A percentile compares a stretch with the other conserved stretches of the same genome.
phyloP scores from a whole-genome alignment of 179 eudicot species.

The Kewa caespitosa region DNA sequence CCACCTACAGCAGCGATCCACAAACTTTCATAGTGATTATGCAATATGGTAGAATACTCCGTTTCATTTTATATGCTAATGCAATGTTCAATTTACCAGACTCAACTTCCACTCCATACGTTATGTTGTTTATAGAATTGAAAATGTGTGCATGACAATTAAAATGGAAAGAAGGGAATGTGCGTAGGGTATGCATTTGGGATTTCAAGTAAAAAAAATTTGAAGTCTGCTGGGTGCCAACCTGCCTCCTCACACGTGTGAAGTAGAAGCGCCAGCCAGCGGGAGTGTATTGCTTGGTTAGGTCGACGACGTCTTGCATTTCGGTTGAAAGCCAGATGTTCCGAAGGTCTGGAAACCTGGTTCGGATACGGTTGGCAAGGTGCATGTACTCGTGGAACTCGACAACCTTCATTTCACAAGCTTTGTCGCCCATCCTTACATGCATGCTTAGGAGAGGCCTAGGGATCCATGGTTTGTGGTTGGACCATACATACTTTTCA shows the following conservation, averaged over 20 bases:
- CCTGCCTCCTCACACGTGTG: conserved; percentile 68
- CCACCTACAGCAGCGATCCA: too few species aligned
- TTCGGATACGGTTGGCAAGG: conserved; percentile 62
- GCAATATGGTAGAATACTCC: too few species aligned
- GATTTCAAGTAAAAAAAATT: too few species aligned
- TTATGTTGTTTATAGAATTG: too few species aligned
- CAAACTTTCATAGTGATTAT: too few species aligned
- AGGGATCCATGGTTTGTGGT: conserved; percentile 82
- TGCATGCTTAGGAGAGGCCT: conserved; percentile 87
- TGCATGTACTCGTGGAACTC: conserved; percentile 77
- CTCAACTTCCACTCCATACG: too few species aligned
- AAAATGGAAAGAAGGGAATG: too few species aligned
- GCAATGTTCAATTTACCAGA: too few species aligned
- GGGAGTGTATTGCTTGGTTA: conserved; percentile 39
- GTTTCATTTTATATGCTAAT: too few species aligned
- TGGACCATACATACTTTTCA: conserved; percentile 83
- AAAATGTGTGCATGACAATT: too few species aligned
- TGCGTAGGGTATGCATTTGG: too few species aligned
- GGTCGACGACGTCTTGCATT: conserved; percentile 85
- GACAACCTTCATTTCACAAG: conserved; percentile 87
- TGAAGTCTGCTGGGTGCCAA: too few species aligned
- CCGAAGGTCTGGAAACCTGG: conserved; percentile 60
- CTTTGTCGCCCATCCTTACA: conserved; percentile 97
- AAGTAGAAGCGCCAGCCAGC: conserved; percentile 74
- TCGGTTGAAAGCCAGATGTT: conserved; percentile 91